Evolutionary conservation across 805 yeast species (phyloP).

Genomic region (Ogataea zsoltii): DNA sequence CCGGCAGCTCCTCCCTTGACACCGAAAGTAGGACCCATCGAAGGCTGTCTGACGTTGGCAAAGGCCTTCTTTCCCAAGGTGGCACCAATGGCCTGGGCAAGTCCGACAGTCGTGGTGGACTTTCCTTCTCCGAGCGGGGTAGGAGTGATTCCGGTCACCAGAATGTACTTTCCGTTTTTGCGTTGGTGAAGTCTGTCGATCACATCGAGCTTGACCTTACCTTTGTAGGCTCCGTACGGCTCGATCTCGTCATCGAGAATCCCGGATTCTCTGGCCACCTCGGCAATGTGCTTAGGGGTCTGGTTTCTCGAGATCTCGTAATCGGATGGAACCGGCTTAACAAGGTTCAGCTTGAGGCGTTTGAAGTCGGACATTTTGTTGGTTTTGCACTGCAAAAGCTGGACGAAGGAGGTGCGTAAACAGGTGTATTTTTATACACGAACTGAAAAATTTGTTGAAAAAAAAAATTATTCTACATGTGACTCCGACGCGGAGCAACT

Average conservation of each 20-base stretch:
- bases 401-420: neutral
- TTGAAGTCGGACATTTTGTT: slow-evolving; percentile 35
- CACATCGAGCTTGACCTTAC: slow-evolving; percentile 74
- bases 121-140: slow-evolving; percentile 99
- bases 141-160: slow-evolving; percentile 97
- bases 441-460: neutral
- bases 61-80: slow-evolving; percentile 79
- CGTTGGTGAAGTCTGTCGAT: slow-evolving; percentile 64
- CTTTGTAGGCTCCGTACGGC: slow-evolving; percentile 86
- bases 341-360: slow-evolving; percentile 37
- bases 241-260: slow-evolving; percentile 76
- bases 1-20: slow-evolving; percentile 99
- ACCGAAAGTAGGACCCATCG: slow-evolving; percentile 99
- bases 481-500: neutral
- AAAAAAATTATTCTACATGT: neutral
- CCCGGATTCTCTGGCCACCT: slow-evolving; percentile 82
- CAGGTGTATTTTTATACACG: neutral
- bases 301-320: slow-evolving; percentile 87
- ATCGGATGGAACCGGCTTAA: slow-evolving; percentile 84
- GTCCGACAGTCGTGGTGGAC: slow-evolving; percentile 92
- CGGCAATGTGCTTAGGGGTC: slow-evolving; percentile 76
- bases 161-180: slow-evolving; percentile 79
- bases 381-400: neutral
- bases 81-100: slow-evolving; percentile 96
- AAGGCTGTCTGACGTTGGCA: slow-evolving; percentile 96